Conservation (phyloP, 345 rosid species). For the Eucalyptus erythrocorys region DNA sequence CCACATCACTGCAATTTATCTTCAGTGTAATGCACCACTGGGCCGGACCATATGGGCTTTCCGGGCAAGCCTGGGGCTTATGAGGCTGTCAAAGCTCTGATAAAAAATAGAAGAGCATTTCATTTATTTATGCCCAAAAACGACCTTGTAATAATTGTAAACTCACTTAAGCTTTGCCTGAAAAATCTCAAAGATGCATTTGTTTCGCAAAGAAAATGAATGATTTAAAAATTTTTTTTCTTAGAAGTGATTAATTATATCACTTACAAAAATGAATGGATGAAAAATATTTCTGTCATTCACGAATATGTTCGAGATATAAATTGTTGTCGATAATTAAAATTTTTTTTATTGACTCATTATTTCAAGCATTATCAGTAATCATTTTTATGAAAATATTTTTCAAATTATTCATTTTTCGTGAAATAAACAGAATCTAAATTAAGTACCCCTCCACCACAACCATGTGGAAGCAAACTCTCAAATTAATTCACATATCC, state of each 20-base stretch:
- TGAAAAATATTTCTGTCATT: background rate
- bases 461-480: background rate
- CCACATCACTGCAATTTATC: background rate
- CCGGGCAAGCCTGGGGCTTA: background rate
- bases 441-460: background rate
- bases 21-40: background rate
- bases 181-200: background rate
- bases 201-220: background rate
- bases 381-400: background rate
- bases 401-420: background rate
- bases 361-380: background rate
- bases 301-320: background rate
- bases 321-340: background rate
- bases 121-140: background rate
- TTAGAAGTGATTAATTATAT: background rate
- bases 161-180: background rate
- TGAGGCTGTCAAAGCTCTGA: background rate
- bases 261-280: background rate
- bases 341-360: background rate
- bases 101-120: background rate
- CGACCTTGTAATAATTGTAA: background rate
- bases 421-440: background rate
- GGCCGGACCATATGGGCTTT: background rate
- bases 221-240: background rate
- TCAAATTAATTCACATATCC: background rate